These are phyloP conservation scores for Lachancea thermotolerans DNA, from an alignment of 805 yeast species.

Conservation along the genomic window DNA sequence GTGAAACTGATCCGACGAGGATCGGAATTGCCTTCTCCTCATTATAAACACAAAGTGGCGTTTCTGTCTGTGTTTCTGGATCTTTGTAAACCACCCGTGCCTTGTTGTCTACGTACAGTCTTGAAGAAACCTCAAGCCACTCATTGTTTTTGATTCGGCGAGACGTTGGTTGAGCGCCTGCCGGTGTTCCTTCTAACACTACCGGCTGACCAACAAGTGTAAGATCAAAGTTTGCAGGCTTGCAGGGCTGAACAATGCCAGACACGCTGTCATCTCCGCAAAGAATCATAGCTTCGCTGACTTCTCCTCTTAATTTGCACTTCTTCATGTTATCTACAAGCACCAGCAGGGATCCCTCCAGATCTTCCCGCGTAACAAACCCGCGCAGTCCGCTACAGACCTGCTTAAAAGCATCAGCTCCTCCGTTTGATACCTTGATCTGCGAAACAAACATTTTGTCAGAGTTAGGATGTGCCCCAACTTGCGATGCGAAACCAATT, in stretches of 20 bases:
- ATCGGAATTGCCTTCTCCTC: slow-evolving; percentile 8
- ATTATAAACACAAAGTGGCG: slow-evolving; percentile 9
- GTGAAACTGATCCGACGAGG: slow-evolving; percentile 13
- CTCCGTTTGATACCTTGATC: slow-evolving; percentile 29
- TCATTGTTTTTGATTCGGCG: slow-evolving; percentile 17
- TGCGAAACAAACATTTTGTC: slow-evolving; percentile 53
- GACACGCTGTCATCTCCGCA: slow-evolving; percentile 42
- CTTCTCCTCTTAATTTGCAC: slow-evolving; percentile 55
- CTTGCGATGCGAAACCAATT: slow-evolving; percentile 44
- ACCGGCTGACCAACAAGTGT: slow-evolving; percentile 13
- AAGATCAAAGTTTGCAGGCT: slow-evolving; percentile 8
- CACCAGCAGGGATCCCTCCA: slow-evolving; percentile 41
- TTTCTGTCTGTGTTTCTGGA: slow-evolving; percentile 9
- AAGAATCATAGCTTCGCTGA: slow-evolving; percentile 58
- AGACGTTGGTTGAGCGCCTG: slow-evolving; percentile 4
- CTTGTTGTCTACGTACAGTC: slow-evolving; percentile 8
- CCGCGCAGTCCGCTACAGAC: slow-evolving; percentile 58
- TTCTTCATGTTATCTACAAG: slow-evolving; percentile 53
- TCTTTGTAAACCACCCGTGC: slow-evolving; percentile 11
- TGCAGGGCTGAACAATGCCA: slow-evolving; percentile 15
- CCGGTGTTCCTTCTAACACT: slow-evolving; percentile 5
- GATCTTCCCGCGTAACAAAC: slow-evolving; percentile 33
- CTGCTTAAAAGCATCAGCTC: slow-evolving; percentile 16
- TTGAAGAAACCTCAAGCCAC: slow-evolving; percentile 19
- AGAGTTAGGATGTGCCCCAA: slow-evolving; percentile 48